Percentiles rank a stretch among this genome's conserved stretches.
Evolutionary conservation across 257 asterid species (phyloP).

Genomic region (Solanum virginianum): DNA sequence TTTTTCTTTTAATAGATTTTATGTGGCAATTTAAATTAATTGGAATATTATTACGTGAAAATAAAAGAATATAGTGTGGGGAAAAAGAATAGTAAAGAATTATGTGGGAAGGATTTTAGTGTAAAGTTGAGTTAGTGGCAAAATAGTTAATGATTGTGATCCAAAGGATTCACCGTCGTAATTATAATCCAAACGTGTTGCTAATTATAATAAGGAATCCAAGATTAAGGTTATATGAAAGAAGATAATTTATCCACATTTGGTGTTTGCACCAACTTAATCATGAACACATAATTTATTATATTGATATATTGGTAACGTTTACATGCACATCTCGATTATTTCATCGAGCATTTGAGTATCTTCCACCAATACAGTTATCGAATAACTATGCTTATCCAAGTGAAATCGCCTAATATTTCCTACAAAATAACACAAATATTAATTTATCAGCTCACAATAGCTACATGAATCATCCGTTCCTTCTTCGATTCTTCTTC

Average conservation of each 20-base stretch:
- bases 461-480: too few relatives aligned
- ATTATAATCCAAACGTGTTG: not conserved
- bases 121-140: not conserved
- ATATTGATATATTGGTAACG: not conserved
- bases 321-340: not conserved
- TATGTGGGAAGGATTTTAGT: not conserved
- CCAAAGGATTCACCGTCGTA: not conserved
- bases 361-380: rapidly evolving
- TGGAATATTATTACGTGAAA: too few relatives aligned
- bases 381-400: not conserved
- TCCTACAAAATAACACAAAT: too few relatives aligned
- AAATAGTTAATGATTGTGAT: not conserved
- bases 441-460: too few relatives aligned
- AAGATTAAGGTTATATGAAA: not conserved
- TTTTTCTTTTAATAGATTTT: too few relatives aligned
- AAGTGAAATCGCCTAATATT: not conserved
- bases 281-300: not conserved
- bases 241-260: not conserved
- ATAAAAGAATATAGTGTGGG: too few relatives aligned
- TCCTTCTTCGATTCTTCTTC: too few relatives aligned
- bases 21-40: too few relatives aligned
- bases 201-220: not conserved
- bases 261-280: not conserved
- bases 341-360: not conserved
- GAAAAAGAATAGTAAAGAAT: too few relatives aligned